Conservation (phyloP, 2,329 filamentous ascomycete genomes). For the Aspergillus luchuensis region DNA sequence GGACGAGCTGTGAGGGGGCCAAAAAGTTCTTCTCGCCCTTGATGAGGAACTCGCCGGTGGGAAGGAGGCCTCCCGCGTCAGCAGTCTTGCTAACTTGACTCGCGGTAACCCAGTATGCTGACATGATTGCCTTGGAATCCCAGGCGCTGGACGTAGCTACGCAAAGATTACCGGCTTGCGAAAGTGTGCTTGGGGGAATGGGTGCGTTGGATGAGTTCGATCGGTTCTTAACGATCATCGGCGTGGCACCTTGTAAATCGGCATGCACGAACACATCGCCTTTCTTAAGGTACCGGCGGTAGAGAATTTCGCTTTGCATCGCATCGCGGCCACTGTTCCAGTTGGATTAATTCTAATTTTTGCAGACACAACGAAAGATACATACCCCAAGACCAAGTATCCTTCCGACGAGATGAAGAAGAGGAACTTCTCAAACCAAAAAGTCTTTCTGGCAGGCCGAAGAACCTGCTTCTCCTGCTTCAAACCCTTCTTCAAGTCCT, state of each 20-base stretch:
- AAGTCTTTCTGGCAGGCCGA: constrained; percentile 75
- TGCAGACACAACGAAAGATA: neutral
- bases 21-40: constrained; percentile 88
- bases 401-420: constrained; percentile 97
- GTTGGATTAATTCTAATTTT: constrained; percentile 14
- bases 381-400: constrained; percentile 77
- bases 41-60: constrained; percentile 76
- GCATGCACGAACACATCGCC: constrained; percentile 93
- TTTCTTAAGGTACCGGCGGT: constrained; percentile 79
- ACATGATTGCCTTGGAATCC: constrained; percentile 96
- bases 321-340: constrained; percentile 69
- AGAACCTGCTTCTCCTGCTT: constrained; percentile 91
- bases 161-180: constrained; percentile 82
- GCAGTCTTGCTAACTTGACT: constrained; percentile 89
- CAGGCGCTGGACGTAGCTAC: constrained; percentile 87
- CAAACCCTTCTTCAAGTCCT: constrained; percentile 81
- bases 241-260: constrained; percentile 79
- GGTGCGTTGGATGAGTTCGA: constrained; percentile 75
- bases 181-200: constrained; percentile 86
- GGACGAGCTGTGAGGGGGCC: constrained; percentile 79
- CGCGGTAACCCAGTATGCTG: constrained; percentile 91
- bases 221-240: constrained; percentile 90
- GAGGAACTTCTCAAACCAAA: constrained; percentile 97
- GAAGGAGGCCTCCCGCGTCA: constrained; percentile 75
- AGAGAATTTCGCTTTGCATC: constrained; percentile 90